A percentile compares a stretch with the other conserved stretches of the same genome.
Evolutionary conservation across 2,329 filamentous ascomycete genomes (phyloP).

Genomic region (Apiospora sp.): DNA sequence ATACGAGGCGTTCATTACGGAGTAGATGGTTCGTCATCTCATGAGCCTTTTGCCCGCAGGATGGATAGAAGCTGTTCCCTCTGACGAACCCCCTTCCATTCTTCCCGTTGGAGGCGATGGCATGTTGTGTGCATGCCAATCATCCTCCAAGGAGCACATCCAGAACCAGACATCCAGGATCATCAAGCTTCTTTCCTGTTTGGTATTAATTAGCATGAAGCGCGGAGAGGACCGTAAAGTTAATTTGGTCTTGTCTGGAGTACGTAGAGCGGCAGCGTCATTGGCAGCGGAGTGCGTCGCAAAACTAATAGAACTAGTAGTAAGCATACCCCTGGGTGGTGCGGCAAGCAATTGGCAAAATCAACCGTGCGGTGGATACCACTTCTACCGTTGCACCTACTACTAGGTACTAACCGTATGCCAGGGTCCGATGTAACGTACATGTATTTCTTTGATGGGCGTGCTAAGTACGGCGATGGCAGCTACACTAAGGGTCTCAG

Average conservation of each 20-base stretch:
- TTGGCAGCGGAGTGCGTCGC: background rate
- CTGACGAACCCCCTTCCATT: no score
- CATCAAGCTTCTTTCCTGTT: background rate
- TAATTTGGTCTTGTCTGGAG: background rate
- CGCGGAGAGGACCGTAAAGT: background rate
- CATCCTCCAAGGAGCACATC: background rate
- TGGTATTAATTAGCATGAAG: background rate
- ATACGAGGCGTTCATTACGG: background rate
- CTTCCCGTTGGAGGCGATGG: no score
- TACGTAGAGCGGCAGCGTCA: background rate
- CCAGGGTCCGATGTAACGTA: background rate
- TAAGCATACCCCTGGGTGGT: background rate
- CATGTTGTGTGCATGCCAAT: no score
- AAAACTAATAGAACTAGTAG: background rate
- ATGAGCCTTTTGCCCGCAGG: no score
- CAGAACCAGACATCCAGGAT: background rate
- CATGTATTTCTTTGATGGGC: no score
- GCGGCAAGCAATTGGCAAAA: background rate
- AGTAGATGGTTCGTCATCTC: background rate
- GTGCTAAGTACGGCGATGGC: background rate
- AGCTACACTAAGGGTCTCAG: background rate
- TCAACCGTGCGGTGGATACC: conserved; percentile 7
- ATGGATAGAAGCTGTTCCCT: no score
- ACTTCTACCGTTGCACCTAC: background rate
- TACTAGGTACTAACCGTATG: no score